A percentile compares a stretch with the other conserved stretches of the same genome.
phyloP scores from a whole-genome alignment of 1,284 basidiomycete genomes.

The Sporisorium iseilematis-ciliati region DNA sequence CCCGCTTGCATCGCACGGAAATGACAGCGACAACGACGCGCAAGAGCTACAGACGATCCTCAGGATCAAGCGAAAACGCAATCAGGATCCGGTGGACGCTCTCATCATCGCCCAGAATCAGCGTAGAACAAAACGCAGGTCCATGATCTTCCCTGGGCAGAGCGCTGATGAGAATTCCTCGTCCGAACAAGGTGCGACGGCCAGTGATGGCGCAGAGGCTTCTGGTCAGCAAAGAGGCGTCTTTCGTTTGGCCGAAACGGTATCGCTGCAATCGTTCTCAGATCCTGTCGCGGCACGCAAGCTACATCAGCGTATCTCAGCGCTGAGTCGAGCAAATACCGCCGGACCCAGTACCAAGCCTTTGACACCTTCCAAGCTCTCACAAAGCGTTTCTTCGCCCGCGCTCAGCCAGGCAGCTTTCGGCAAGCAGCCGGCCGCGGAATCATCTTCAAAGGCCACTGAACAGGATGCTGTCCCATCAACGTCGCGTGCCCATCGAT shows the following conservation, averaged over 20 bases:
- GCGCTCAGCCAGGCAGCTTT: slow-evolving; percentile 20
- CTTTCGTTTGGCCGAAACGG: slow-evolving; percentile 63
- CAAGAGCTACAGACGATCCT: slow-evolving; percentile 51
- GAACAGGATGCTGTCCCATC: neutral
- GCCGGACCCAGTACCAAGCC: slow-evolving; percentile 33
- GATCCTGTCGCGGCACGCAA: slow-evolving; percentile 42
- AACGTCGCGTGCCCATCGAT: slow-evolving; percentile 18
- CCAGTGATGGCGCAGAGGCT: neutral
- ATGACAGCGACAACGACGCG: slow-evolving; percentile 24
- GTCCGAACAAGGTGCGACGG: slow-evolving; percentile 1
- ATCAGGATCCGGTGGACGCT: slow-evolving; percentile 62
- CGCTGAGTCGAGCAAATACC: slow-evolving; percentile 22
- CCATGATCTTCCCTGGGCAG: slow-evolving; percentile 18
- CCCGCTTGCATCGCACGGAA: slow-evolving; percentile 22
- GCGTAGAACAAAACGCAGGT: slow-evolving; percentile 36
- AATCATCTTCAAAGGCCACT: neutral
- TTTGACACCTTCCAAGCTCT: slow-evolving; percentile 31
- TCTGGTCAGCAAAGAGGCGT: slow-evolving; percentile 41
- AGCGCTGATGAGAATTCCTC: slow-evolving; percentile 1
- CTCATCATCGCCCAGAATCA: slow-evolving; percentile 57
- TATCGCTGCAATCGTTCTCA: slow-evolving; percentile 53
- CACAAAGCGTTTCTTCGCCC: slow-evolving; percentile 41
- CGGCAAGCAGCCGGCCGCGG: neutral
- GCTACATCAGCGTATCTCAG: slow-evolving; percentile 48
- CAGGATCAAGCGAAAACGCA: slow-evolving; percentile 65